Evolutionary conservation across 1,139 yeast species (phyloP).

Genomic region (Geotrichum siamense): DNA sequence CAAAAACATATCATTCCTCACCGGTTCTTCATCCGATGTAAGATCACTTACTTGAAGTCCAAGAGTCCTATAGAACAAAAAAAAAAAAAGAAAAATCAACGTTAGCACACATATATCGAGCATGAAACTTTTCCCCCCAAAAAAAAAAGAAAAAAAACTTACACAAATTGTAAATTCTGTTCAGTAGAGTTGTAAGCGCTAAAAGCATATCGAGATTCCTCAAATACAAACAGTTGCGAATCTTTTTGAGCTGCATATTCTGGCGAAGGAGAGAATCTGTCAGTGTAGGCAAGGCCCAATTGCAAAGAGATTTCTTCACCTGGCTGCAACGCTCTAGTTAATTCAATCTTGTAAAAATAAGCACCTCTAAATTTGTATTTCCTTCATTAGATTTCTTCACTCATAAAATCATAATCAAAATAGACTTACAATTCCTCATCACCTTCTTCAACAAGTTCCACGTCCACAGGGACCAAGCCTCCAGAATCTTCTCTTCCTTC

Average conservation of each 20-base stretch:
- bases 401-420: too few species aligned
- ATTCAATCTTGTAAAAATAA: slow-evolving; percentile 41
- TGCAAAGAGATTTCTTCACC: slow-evolving; percentile 45
- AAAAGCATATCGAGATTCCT: slow-evolving; percentile 50
- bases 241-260: slow-evolving; percentile 52
- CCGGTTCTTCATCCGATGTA: slow-evolving; percentile 20
- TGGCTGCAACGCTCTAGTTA: slow-evolving; percentile 65
- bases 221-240: slow-evolving; percentile 52
- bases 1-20: slow-evolving; percentile 29
- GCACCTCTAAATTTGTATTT: slow-evolving; percentile 14
- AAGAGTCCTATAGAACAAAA: slow-evolving; percentile 9
- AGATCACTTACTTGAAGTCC: slow-evolving; percentile 21
- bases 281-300: slow-evolving; percentile 49
- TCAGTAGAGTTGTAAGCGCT: slow-evolving; percentile 59
- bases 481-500: slow-evolving; percentile 29
- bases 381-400: too few species aligned
- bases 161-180: slow-evolving; percentile 21
- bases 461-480: slow-evolving; percentile 17
- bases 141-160: slow-evolving; percentile 2
- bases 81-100: slow-evolving; percentile 2
- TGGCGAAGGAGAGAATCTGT: slow-evolving; percentile 56
- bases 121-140: too few species aligned
- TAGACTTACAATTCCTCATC: slow-evolving; percentile 19
- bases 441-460: slow-evolving; percentile 18
- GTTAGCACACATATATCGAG: too few species aligned